phyloP scores from a whole-genome alignment of 164 flowering plant species.

The Umbellularia californica region DNA sequence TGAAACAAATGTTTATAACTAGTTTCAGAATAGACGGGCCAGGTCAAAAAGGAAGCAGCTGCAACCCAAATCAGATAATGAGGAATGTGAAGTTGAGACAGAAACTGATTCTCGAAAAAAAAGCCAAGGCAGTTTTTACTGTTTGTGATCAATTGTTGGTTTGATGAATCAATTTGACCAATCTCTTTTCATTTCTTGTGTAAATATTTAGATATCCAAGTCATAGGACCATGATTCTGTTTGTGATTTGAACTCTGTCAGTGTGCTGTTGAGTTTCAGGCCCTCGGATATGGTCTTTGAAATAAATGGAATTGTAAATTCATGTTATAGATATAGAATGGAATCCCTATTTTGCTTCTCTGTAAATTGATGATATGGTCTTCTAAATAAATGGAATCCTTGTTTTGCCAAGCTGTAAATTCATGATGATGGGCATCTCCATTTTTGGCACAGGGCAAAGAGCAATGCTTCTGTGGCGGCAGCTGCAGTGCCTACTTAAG shows the following conservation, averaged over 20 bases:
- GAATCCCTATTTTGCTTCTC: no score
- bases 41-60: slow-evolving; percentile 76
- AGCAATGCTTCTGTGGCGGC: no score
- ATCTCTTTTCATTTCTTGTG: not conserved
- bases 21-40: slow-evolving; percentile 94
- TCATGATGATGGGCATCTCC: no score
- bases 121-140: slow-evolving; percentile 39
- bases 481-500: no score
- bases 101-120: slow-evolving; percentile 68
- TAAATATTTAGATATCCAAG: not conserved
- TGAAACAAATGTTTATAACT: slow-evolving; percentile 88
- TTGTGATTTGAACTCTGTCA: not conserved
- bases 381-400: no score
- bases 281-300: not conserved
- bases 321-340: not conserved
- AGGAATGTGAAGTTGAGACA: slow-evolving; percentile 60
- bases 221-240: not conserved
- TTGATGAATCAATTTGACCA: not conserved
- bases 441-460: no score
- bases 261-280: not conserved
- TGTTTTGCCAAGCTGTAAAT: no score
- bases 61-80: slow-evolving; percentile 24
- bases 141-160: not conserved
- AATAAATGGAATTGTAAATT: not conserved
- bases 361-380: no score